Evolutionary conservation across 2,329 filamentous ascomycete species (phyloP), one percentile per base, ranked within the genome.

Genomic region (Diaporthe australafricana): DNA sequence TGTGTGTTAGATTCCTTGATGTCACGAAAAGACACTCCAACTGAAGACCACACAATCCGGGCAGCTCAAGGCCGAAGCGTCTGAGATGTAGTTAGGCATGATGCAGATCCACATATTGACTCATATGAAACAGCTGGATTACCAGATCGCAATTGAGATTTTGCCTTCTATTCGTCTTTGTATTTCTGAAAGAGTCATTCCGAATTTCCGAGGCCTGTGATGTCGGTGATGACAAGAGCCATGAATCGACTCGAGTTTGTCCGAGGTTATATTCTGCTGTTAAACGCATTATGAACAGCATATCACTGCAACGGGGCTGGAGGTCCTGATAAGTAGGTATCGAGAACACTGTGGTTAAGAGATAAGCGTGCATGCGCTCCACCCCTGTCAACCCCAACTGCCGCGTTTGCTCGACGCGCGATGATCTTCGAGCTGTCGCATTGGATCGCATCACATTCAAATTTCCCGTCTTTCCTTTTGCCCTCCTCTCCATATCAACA

Each of bases 401-500:
- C 42, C 60, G 45, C 45, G 60, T 50, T 27, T 25, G 27, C 27
- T 17, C 7, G 60, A 65, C 60, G 60, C 60, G 60, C 60, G 45
- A 65, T 65, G 42, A 65, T 45, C 60, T 27, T 65, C 11, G 27
- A 63, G 60, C 60, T 50, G 45, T 50, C 60, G 60, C 60, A 50
- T 65, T 50, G 60, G 45, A 50, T 65, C 60, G 30, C 56, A 62
- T 62, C 56, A 17, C 60, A 17, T 50, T 38, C 60, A 65, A 65
- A 65, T 65, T 65, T 65, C 60, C 60, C 60, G 60, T 50, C n/a
- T 48, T 48, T 50, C 45, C 45, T 65, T 63, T 65, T 50, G 45
- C 30, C n/a, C 30, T 65, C 8, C 12, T 16, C 30, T n/a, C 55
- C 60, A 50, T 50, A 50, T 11, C 17, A 65, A 50, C 27, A 50